Evolutionary conservation across 768 basidiomycete species (phyloP).

Genomic region (Suillus fuscotomentosus): DNA sequence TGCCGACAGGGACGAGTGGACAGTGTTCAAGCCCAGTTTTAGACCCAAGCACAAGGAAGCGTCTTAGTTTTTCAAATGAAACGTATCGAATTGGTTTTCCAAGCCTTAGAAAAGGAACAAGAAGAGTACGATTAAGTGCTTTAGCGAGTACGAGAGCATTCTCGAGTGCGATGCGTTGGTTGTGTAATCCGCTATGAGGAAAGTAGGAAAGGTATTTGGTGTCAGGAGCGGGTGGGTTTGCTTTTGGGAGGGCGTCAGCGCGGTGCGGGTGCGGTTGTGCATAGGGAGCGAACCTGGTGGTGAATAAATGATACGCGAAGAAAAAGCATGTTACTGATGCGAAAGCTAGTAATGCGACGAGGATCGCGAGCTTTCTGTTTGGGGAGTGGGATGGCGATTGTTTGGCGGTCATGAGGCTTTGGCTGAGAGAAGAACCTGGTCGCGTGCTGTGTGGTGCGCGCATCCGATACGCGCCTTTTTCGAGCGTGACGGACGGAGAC

Average conservation of each 20-base stretch:
- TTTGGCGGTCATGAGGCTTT: conserved; percentile 13
- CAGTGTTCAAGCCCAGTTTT: conserved; percentile 58
- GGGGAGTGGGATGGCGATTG: conserved; percentile 5
- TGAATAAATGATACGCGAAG: conserved; percentile 62
- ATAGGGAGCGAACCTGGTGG: conserved; percentile 46
- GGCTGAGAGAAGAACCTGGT: conserved; percentile 19
- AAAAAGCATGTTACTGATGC: conserved; percentile 54
- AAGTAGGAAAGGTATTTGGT: conserved; percentile 67
- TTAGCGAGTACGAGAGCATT: conserved; percentile 76
- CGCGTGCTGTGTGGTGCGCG: conserved; percentile 39
- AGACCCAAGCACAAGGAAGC: conserved; percentile 43
- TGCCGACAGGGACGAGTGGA: conserved; percentile 30
- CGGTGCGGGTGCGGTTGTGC: not conserved
- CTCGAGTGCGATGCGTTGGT: conserved; percentile 84
- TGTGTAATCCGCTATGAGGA: conserved; percentile 84
- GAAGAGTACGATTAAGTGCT: conserved; percentile 72
- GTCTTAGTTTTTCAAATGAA: conserved; percentile 48
- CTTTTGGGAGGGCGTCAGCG: conserved; percentile 33
- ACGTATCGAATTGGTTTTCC: conserved; percentile 65
- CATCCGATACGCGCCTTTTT: conserved; percentile 67
- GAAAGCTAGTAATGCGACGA: conserved; percentile 46
- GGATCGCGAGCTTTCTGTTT: conserved; percentile 38
- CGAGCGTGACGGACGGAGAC: conserved; percentile 65
- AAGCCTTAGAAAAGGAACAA: conserved; percentile 74
- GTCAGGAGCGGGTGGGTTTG: conserved; percentile 34